These are phyloP conservation scores for Oidiodendron maius DNA, from an alignment of 495 filamentous ascomycete genomes.

Conservation along the genomic window DNA sequence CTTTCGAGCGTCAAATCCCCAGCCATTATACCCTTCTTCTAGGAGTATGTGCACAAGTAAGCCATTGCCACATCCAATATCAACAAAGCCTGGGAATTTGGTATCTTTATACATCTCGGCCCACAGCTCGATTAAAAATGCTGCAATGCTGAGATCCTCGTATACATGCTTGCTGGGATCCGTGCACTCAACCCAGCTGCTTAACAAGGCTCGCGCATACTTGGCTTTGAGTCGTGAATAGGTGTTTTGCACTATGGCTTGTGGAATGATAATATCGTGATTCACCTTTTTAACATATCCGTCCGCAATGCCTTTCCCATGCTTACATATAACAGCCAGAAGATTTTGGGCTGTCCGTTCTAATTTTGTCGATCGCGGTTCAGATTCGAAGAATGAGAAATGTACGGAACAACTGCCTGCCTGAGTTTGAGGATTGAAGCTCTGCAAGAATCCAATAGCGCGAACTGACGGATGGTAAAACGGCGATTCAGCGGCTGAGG, in stretches of 20 bases:
- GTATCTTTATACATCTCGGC: conserved; percentile 62
- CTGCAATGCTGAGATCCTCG: conserved; percentile 87
- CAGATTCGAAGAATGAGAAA: conserved; percentile 54
- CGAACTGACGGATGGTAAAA: conserved; percentile 80
- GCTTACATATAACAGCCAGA: conserved; percentile 66
- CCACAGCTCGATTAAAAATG: conserved; percentile 94
- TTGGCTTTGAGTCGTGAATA: conserved; percentile 74
- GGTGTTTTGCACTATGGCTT: conserved; percentile 68
- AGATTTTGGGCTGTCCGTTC: conserved; percentile 66
- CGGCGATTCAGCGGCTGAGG: conserved; percentile 56
- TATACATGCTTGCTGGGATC: conserved; percentile 91
- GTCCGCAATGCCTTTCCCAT: conserved; percentile 55
- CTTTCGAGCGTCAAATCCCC: conserved; percentile 81
- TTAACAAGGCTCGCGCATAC: conserved; percentile 62
- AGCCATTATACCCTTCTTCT: conserved; percentile 76
- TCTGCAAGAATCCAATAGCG: conserved; percentile 68
- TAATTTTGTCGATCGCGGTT: conserved; percentile 44
- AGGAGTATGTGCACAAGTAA: conserved; percentile 82
- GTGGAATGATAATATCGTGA: conserved; percentile 70
- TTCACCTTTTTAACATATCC: conserved; percentile 70
- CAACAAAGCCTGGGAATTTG: conserved; percentile 82
- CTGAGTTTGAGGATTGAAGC: conserved; percentile 34
- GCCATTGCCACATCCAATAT: conserved; percentile 94
- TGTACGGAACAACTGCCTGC: conserved; percentile 58
- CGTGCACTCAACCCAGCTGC: conserved; percentile 75